Conservation (phyloP, 257 asterid genomes). For the Mitragyna speciosa region DNA sequence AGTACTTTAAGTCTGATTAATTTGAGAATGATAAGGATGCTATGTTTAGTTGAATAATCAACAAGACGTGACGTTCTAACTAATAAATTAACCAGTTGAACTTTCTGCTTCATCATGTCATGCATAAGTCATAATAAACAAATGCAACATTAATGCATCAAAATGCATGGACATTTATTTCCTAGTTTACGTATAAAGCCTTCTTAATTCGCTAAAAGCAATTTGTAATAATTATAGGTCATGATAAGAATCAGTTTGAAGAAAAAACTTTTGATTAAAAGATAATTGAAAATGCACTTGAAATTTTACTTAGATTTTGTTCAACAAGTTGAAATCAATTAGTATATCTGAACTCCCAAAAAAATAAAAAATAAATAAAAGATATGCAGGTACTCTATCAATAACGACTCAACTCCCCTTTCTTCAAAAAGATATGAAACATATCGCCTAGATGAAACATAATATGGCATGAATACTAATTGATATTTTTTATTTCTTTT, state of each 20-base stretch:
- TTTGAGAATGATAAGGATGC: background rate
- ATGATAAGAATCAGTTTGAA: background rate
- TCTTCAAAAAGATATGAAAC: background rate
- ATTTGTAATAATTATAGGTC: background rate
- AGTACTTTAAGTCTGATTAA: background rate
- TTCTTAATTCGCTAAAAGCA: background rate
- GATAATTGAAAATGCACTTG: background rate
- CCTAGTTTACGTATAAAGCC: background rate
- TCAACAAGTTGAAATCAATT: background rate
- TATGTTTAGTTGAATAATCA: conserved; percentile 7
- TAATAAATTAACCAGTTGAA: background rate
- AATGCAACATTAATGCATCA: background rate
- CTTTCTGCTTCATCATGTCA: background rate
- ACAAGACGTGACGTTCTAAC: background rate
- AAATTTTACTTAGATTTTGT: background rate
- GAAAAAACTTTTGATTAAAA: background rate
- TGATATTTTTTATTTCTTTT: background rate
- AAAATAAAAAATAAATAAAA: no score
- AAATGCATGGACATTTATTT: background rate
- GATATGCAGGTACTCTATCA: background rate
- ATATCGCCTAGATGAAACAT: background rate
- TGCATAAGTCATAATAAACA: background rate
- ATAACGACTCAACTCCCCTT: background rate
- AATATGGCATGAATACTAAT: background rate
- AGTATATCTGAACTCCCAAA: background rate